Base-by-base conservation (phyloP, 805 yeast genomes). In the Sugiyamaella mastotermitis region DNA sequence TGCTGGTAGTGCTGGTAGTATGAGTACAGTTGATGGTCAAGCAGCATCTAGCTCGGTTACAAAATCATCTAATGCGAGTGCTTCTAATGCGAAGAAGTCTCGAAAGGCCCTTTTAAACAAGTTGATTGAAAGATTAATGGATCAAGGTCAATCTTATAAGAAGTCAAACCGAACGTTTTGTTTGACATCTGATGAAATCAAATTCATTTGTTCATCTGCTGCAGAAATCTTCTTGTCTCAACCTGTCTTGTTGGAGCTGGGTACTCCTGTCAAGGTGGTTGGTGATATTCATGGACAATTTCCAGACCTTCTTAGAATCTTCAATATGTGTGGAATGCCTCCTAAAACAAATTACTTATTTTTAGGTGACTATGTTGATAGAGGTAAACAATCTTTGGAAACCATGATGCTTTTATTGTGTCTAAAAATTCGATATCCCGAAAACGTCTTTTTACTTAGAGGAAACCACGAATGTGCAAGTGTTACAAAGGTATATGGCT, bases 391-490 rank as follows among this genome's bases (percentile, higher is more conserved):
- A 62, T 81, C 92, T 2, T 66, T 88, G 39, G 97, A 88, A 59
- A 88, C 97, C 0, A 85, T 88, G 14, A 64, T 88, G 43, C 65
- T 88, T 30, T 64, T 88, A 40, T 65, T 88, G 33, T 86, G 96
- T 58, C 87, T 84, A 62, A 88, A 88, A 60, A 84, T 88, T 56
- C 86, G 86, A 59, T 87, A 85, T 51, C 96, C 97, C 0, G 95
- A 88, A 55, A 87, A 87, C 60, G 85, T 88, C 58, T 88, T 87
- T 60, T 63, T 88, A 42, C 66, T 88, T 32, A 69, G 97, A 52
- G 97, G 97, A 8, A 88, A 88, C 59, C 97, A 88, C 61, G 97
- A 88, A 64, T 85, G 94, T 61, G 96, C 97, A 10, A 84, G 83
- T 53, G 92, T 88, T 40, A 87, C 97, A 3, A 75, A 94, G 51